These are phyloP conservation scores for Brassica nigra DNA, from an alignment of 345 rosid genomes.

Conservation along the genomic window DNA sequence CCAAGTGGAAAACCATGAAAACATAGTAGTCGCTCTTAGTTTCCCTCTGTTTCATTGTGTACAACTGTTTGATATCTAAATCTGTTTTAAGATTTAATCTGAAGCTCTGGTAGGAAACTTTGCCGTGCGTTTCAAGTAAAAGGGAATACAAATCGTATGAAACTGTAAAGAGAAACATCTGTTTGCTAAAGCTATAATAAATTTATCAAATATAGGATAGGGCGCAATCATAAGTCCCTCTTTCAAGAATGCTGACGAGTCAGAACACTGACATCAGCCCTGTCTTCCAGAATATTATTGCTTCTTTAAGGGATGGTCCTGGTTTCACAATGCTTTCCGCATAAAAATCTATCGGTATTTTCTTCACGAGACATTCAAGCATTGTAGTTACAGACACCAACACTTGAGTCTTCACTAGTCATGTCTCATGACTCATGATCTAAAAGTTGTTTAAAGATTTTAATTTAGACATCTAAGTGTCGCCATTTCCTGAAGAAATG, in stretches of 20 bases:
- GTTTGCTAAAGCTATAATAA: no score
- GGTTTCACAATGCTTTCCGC: background rate
- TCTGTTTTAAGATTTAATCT: background rate
- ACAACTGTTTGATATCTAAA: no score
- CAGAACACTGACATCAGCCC: background rate
- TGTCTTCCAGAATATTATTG: no score
- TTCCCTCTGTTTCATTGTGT: background rate
- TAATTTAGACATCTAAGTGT: no score
- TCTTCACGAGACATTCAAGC: background rate
- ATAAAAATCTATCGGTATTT: background rate
- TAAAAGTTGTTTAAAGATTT: no score
- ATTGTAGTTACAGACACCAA: background rate
- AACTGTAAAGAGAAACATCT: background rate
- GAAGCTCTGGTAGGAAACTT: background rate
- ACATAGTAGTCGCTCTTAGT: background rate
- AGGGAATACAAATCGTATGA: background rate
- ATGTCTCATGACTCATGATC: no score
- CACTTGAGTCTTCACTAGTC: background rate
- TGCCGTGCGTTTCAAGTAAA: background rate
- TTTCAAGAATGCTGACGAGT: background rate
- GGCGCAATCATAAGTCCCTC: background rate
- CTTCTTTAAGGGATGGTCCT: background rate
- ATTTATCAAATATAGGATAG: background rate
- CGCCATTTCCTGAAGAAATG: no score
- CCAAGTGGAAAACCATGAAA: no score